Percentiles rank a stretch among this genome's conserved stretches.
phyloP scores from a whole-genome alignment of 2,329 filamentous ascomycete species.

The Ceratocystis cubensis region DNA sequence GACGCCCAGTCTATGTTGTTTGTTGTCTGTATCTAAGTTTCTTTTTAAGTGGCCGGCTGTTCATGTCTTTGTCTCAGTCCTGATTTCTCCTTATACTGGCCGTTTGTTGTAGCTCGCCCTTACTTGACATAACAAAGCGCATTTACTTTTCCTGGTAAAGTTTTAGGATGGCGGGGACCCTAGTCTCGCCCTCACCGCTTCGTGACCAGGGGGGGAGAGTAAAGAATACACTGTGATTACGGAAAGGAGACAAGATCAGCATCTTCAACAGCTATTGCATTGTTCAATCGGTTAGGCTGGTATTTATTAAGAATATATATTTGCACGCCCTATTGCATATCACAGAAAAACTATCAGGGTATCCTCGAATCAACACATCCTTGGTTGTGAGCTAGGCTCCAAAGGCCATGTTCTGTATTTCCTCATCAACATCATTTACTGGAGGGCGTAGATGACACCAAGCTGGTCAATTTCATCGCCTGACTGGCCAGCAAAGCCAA shows the following conservation, averaged over 20 bases:
- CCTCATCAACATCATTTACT: slow-evolving; percentile 24
- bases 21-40: no score
- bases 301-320: no score
- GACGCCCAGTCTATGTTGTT: no score
- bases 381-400: neutral
- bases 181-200: neutral
- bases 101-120: neutral
- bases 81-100: no score
- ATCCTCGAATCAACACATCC: neutral
- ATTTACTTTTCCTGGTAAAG: no score
- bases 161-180: neutral
- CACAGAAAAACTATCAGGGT: no score
- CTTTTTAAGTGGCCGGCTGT: no score
- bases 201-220: neutral
- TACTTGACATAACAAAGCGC: neutral
- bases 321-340: no score
- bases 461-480: slow-evolving; percentile 46
- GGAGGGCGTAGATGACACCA: slow-evolving; percentile 36
- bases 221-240: neutral
- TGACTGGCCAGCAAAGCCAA: slow-evolving; percentile 41
- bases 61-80: no score
- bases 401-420: neutral
- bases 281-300: no score
- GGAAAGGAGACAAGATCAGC: neutral
- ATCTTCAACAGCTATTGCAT: no score